Conservation (phyloP, 768 basidiomycete species). For the Roridomyces roridus region DNA sequence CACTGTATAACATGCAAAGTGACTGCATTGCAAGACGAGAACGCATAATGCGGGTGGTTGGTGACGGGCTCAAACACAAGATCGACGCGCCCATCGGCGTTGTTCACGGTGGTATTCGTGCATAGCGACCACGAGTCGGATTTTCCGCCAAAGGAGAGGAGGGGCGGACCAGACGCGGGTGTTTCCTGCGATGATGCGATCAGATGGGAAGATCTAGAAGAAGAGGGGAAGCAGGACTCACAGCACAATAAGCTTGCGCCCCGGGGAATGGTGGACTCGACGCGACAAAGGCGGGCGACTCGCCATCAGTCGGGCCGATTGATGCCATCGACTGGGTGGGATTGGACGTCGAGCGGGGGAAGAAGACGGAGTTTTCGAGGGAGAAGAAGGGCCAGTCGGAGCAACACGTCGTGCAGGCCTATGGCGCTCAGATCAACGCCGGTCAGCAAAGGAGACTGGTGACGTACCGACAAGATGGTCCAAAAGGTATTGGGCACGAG, state of each 20-base stretch:
- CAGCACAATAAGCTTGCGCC: slow-evolving; percentile 47
- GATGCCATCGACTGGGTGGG: slow-evolving; percentile 46
- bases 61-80: slow-evolving; percentile 50
- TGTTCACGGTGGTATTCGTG: slow-evolving; percentile 39
- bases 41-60: slow-evolving; percentile 47
- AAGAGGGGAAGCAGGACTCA: slow-evolving; percentile 24
- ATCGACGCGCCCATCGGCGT: slow-evolving; percentile 46
- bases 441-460: background rate
- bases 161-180: slow-evolving; percentile 30
- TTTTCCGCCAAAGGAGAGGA: slow-evolving; percentile 47
- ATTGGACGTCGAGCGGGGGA: slow-evolving; percentile 44
- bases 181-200: slow-evolving; percentile 10
- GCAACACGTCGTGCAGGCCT: slow-evolving; percentile 50
- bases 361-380: slow-evolving; percentile 46
- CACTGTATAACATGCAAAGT: slow-evolving; percentile 41
- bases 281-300: slow-evolving; percentile 51
- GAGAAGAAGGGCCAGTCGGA: slow-evolving; percentile 49
- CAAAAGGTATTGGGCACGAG: slow-evolving; percentile 45
- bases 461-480: slow-evolving; percentile 47
- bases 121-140: slow-evolving; percentile 49
- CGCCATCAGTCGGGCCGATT: slow-evolving; percentile 42
- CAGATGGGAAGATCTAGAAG: background rate
- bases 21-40: slow-evolving; percentile 43
- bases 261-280: slow-evolving; percentile 51
- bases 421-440: background rate